Base-by-base conservation (phyloP, 257 asterid genomes). In the Nyctanthes arbortristis region DNA sequence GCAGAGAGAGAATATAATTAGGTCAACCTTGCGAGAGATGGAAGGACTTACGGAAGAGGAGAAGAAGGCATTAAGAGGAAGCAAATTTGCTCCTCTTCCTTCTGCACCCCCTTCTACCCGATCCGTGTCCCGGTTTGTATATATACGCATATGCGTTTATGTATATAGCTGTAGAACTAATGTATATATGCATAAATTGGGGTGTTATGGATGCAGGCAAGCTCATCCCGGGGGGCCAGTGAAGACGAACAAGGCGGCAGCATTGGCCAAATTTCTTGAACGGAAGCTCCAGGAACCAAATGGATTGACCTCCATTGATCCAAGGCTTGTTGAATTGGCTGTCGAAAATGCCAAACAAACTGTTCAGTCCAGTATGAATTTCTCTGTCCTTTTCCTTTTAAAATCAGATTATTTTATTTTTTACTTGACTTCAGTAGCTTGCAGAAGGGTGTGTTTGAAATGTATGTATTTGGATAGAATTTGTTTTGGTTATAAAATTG, bases 71-170 rank as follows among this genome's bases (percentile, higher is more conserved):
- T 85, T 93, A 18, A 81, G 99, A 65, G 96, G 96, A 69, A 93
- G 99, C 86, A 93, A 93, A 82, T 93, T 93, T 45, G 97, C 96
- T 9, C 99, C 99, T 33, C 91, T 91, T 40, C 95, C 96, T n/a
- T 78, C 85, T 77, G 85, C 81, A 29, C 65, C 80, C 61, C 71
- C 86, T 49, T 80, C 78, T 28, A 32, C 69, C 33, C 81, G 82
- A 70, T 22, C 77, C 28, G 81, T 59, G 2, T 80, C 96, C 73
- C 87, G 96, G 99, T 93, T 52, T 20, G 13, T 52, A 52, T 52
- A 11, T 24, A 24, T 16, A 10, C 30, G 13, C 13, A 49, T 20
- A 29, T 49, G 58, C n/a, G n/a, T n/a, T n/a, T n/a, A n/a, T n/a
- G n/a, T n/a, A n/a, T n/a, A n/a, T n/a, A n/a, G n/a, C n/a, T n/a